Conservation (phyloP, 2,329 filamentous ascomycete species). For the Endoconidiophora laricicola region DNA sequence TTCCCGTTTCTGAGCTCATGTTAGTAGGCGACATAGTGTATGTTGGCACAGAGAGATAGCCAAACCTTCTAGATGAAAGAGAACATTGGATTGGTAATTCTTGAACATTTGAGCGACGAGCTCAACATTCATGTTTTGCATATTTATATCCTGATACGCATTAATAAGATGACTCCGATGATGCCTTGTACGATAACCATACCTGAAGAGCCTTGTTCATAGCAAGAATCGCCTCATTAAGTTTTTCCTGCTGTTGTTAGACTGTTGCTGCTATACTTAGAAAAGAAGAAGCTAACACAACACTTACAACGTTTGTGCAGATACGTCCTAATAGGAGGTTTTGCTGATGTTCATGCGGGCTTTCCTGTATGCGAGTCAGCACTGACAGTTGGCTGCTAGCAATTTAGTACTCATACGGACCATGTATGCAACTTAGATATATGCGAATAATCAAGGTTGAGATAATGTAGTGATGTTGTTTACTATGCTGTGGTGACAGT, state of each 20-base stretch:
- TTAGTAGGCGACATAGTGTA: conserved; percentile 1
- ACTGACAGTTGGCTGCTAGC: too few relatives aligned
- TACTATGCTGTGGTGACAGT: neutral
- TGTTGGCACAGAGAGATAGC: neutral
- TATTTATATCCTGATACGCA: conserved; percentile 67
- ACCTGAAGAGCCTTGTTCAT: conserved; percentile 88
- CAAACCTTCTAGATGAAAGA: conserved; percentile 90
- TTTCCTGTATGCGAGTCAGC: conserved; percentile 43
- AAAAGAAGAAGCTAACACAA: neutral
- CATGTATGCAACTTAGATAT: neutral
- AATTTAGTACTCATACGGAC: neutral
- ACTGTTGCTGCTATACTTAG: neutral
- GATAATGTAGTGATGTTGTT: neutral
- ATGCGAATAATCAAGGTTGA: neutral
- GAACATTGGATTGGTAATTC: conserved; percentile 95
- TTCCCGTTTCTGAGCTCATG: conserved; percentile 52
- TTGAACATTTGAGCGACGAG: conserved; percentile 99
- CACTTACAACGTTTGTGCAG: conserved; percentile 85
- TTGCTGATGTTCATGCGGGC: conserved; percentile 94
- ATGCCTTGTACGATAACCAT: neutral
- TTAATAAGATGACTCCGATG: neutral
- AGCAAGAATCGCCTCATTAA: conserved; percentile 84
- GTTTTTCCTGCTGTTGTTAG: conserved; percentile 58
- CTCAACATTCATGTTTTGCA: conserved; percentile 98
- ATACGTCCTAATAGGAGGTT: conserved; percentile 84